Evolutionary conservation across 2,329 filamentous ascomycete species (phyloP).

Genomic region (Orbilia blumenaviensis): DNA sequence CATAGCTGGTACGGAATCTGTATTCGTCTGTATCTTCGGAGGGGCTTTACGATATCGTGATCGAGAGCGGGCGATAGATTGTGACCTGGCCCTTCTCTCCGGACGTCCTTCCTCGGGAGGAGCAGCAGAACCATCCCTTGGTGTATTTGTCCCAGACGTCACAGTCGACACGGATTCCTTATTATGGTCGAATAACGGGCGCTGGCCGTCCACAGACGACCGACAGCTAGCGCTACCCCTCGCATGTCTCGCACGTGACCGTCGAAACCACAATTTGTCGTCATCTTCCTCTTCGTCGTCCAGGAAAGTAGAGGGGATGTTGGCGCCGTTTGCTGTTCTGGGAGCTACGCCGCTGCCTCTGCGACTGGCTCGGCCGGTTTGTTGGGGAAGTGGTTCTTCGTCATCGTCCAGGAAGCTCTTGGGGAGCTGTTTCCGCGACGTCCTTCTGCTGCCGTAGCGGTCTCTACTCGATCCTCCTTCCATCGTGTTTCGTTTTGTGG

Average conservation of each 20-base stretch:
- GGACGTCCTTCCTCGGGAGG: conserved; percentile 1
- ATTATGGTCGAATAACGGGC: conserved; percentile 22
- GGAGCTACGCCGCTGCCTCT: conserved; percentile 7
- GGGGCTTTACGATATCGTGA: conserved; percentile 45
- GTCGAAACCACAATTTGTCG: conserved; percentile 31
- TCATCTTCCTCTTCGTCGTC: conserved; percentile 46
- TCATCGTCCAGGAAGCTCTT: conserved; percentile 52
- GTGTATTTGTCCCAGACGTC: conserved; percentile 30
- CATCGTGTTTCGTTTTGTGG: background rate
- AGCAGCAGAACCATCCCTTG: conserved; percentile 16
- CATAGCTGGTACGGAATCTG: conserved; percentile 3
- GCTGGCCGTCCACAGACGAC: conserved; percentile 30
- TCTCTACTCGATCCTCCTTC: conserved; percentile 31
- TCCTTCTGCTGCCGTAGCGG: conserved; percentile 31
- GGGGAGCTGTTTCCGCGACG: conserved; percentile 44
- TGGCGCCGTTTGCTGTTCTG: conserved; percentile 21
- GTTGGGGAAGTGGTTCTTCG: conserved; percentile 17
- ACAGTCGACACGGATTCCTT: background rate
- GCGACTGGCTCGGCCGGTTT: conserved; percentile 17
- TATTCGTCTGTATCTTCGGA: conserved; percentile 45
- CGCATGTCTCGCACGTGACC: conserved; percentile 31
- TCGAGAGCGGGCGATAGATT: conserved; percentile 44
- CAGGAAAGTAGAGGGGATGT: conserved; percentile 40
- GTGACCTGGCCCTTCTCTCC: conserved; percentile 26
- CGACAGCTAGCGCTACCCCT: conserved; percentile 33